A percentile compares a stretch with the other conserved stretches of the same genome.
Conservation (phyloP, 192 early-diverging fungal genomes). For the Anaeromyces robustus region DNA sequence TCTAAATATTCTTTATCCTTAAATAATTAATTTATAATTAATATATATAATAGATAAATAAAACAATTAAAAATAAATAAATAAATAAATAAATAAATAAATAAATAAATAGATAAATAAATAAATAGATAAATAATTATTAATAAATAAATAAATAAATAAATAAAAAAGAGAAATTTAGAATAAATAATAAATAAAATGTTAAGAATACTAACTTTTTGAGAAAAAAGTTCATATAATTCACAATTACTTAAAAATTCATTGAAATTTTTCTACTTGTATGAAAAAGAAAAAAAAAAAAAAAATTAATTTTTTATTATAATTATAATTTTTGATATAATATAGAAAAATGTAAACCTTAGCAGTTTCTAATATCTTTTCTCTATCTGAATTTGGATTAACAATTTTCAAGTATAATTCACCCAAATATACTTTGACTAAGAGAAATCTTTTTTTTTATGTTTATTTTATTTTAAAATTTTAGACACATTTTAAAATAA, state of each 20-base stretch:
- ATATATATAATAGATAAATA: no score
- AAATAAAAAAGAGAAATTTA: no score
- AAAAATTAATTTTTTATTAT: constrained; percentile 13
- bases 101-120: no score
- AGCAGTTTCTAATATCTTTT: constrained; percentile 17
- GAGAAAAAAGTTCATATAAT: constrained; percentile 9
- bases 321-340: neutral
- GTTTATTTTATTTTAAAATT: no score
- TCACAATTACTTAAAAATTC: constrained; percentile 14
- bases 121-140: no score
- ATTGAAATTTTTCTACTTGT: constrained; percentile 15
- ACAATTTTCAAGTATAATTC: constrained; percentile 23
- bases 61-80: no score
- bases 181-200: no score
- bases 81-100: no score
- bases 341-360: no score
- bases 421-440: constrained; percentile 39
- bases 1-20: constrained; percentile 19
- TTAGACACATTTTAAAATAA: constrained; percentile 3
- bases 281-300: constrained; percentile 6
- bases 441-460: constrained; percentile 31
- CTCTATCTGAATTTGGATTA: constrained; percentile 17
- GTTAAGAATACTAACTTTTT: neutral
- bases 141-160: no score
- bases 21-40: no score